These are phyloP conservation scores for Cercophora samala DNA, from an alignment of 495 filamentous ascomycete species.

Conservation along the genomic window DNA sequence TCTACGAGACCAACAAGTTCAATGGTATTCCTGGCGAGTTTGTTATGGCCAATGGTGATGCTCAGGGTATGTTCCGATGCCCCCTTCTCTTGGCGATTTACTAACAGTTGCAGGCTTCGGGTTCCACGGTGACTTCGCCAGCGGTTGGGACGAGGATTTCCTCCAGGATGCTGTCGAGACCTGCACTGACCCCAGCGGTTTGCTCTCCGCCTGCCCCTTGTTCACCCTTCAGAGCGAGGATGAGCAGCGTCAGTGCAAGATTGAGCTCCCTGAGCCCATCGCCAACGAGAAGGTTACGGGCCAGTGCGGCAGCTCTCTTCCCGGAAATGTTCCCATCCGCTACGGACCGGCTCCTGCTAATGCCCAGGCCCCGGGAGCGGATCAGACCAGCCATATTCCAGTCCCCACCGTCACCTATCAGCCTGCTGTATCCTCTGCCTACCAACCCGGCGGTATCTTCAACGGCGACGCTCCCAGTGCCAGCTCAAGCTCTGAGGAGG, in stretches of 20 bases:
- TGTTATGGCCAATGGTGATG: conserved; percentile 79
- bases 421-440: conserved; percentile 15
- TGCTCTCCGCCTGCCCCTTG: conserved; percentile 53
- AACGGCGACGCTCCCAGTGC: conserved; percentile 13
- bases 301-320: conserved; percentile 33
- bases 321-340: conserved; percentile 39
- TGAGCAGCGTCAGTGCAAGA: conserved; percentile 37
- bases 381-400: conserved; percentile 17
- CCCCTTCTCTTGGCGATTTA: background rate
- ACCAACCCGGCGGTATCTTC: conserved; percentile 31
- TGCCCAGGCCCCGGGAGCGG: conserved; percentile 13
- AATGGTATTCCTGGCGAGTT: conserved; percentile 65
- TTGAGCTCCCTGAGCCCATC: conserved; percentile 32
- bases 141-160: conserved; percentile 67
- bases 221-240: conserved; percentile 46
- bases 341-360: conserved; percentile 38
- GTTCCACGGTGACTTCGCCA: conserved; percentile 85
- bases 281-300: conserved; percentile 35
- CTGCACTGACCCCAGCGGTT: conserved; percentile 53
- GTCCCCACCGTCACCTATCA: conserved; percentile 28
- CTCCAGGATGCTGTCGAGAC: conserved; percentile 56
- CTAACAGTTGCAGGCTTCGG: conserved; percentile 56
- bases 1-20: conserved; percentile 75
- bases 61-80: conserved; percentile 50
- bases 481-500: background rate